Base-by-base conservation (phyloP, 2,329 filamentous ascomycete genomes). In the Aspergillus quadricinctus region DNA sequence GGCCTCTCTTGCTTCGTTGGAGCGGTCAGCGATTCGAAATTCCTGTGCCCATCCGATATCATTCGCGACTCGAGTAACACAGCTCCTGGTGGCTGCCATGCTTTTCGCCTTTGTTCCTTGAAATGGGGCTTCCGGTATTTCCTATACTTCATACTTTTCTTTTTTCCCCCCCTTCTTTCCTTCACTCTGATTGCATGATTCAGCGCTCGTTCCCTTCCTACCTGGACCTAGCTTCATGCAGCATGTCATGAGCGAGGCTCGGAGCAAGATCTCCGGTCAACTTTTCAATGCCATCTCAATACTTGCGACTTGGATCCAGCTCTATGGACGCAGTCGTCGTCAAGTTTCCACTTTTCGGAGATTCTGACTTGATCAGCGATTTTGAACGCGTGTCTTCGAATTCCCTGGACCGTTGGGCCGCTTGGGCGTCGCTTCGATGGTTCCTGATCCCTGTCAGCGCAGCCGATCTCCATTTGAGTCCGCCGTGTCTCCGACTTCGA, bases 81-180 rank as follows among this genome's bases (percentile, higher is more conserved):
- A 60, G 54, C 60, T 60, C 59, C 55, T 56, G 58, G 68, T 71
- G 67, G 69, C 65, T 65, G 68, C 68, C 69, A 72, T 71, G 68
- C 65, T 62, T 53, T 61, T 61, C 54, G 59, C 56, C 49, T 65
- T 67, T 68, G 66, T 64, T 66, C 63, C 64, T 59, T 48, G 29
- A 28, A 37, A 57, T 50, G 57, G 52, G 53, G 54, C 57, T 55
- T 56, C 40, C 28, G 52, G 48, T 23, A 19, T 49, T 29, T 4
- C 53, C 51, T 53, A 52, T 57, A 51, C 52, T 37, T 40, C 46
- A 19, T 27, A 19, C 19, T 27, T 52, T 17, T 19, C 27, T 14
- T 25, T 41, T 31, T 21, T 50, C 19, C 14, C 27, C 14, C 27
- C 11, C n/a, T 43, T 40, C 48, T 51, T 41, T 25, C 37, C 41